phyloP scores from a whole-genome alignment of 78 protist species.

The Anaeramoeba ignava region DNA sequence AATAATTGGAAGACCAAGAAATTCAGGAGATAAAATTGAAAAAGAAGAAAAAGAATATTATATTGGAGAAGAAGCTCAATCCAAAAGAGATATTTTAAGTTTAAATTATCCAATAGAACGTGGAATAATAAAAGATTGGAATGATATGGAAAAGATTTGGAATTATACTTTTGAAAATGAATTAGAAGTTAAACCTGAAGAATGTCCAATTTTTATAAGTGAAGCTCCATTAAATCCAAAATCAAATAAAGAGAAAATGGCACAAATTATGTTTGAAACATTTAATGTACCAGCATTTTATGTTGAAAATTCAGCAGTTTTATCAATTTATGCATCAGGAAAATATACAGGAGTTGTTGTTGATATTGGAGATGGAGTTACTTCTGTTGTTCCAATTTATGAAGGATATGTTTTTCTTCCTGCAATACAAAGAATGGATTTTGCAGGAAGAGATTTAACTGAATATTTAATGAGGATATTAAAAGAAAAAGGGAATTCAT shows the following conservation, averaged over 20 bases:
- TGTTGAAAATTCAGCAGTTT: not conserved
- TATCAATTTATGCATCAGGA: not conserved
- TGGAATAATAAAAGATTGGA: not conserved
- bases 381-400: conserved; percentile 21
- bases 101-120: not conserved
- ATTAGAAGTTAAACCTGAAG: not conserved
- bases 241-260: not conserved
- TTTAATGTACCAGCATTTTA: not conserved
- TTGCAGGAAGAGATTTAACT: conserved; percentile 16
- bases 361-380: not conserved
- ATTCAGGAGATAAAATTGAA: not conserved
- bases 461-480: conserved; percentile 8
- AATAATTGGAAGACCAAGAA: not conserved
- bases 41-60: not conserved
- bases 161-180: not conserved
- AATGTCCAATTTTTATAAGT: not conserved
- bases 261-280: not conserved
- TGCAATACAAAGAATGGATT: not conserved
- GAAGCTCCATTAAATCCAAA: not conserved
- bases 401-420: conserved; percentile 10
- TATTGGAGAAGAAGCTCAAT: not conserved
- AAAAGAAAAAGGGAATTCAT: not conserved
- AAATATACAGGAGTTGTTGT: not conserved
- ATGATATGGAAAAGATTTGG: not conserved
- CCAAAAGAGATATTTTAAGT: not conserved